A percentile compares a stretch with the other conserved stretches of the same genome.
Evolutionary conservation across 306 rosid species (phyloP).

Genomic region (Quercus glauca): DNA sequence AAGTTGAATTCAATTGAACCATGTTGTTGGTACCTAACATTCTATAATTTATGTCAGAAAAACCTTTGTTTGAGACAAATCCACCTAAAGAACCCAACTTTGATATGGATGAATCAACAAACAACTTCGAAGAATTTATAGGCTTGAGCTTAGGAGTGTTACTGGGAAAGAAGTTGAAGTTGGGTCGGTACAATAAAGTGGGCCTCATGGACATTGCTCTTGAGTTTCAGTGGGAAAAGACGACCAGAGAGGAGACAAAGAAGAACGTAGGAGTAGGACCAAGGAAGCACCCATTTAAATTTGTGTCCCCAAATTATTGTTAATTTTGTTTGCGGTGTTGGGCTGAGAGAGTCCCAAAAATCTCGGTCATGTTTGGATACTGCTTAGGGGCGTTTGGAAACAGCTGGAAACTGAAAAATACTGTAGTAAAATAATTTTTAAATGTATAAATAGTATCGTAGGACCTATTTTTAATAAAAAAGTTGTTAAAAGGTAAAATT

Average conservation of each 20-base stretch:
- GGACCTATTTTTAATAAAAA: no score
- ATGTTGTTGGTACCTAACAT: constrained; percentile 30
- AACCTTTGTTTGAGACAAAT: constrained; percentile 24
- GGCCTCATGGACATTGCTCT: constrained; percentile 30
- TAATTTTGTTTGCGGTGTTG: background rate
- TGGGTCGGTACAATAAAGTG: constrained; percentile 21
- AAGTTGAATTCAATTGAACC: constrained; percentile 29
- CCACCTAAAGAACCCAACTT: constrained; percentile 24
- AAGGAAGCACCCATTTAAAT: background rate
- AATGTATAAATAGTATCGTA: no score
- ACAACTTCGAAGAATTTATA: constrained; percentile 24
- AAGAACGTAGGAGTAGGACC: no score
- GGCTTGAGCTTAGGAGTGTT: constrained; percentile 16
- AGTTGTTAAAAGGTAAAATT: no score
- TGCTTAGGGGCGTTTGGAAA: no score
- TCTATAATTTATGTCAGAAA: constrained; percentile 1
- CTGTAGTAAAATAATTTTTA: no score
- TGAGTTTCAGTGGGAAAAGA: background rate
- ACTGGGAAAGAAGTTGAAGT: background rate
- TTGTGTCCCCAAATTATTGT: background rate
- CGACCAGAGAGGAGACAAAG: background rate
- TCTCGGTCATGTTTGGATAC: no score
- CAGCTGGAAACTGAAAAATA: no score
- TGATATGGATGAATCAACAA: constrained; percentile 28
- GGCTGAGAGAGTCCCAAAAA: constrained; percentile 6